Base-by-base conservation (phyloP, 805 yeast genomes). In the Groenewaldozyma tartarivorans region DNA sequence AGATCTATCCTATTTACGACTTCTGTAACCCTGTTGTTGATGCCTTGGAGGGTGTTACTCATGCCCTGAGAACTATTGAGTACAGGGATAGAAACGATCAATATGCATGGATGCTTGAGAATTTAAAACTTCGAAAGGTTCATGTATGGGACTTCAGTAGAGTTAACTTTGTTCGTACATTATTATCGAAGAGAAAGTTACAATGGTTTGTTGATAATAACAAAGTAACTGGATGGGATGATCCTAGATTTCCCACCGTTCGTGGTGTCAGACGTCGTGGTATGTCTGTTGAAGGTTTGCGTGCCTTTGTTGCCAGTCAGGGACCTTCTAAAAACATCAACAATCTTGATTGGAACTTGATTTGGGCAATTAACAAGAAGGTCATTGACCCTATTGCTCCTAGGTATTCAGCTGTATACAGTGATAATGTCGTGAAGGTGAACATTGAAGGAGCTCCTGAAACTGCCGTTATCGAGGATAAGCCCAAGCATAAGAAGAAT, bases 201-300 rank as follows among this genome's bases (percentile, higher is more conserved):
- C 98, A 94, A 70, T 92, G 98, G 98, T 87, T 92, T 66, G 98
- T 92, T 48, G 97, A 92, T 70, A 81, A 85, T 63, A 69, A 75
- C 33, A 71, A 81, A 54, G 99, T 92, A 44, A 56, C 74, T 19
- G 87, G 86, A 68, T 92, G 99, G 99, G 96, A 92, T 59, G 99
- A 92, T 64, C 98, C 99, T 54, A 77, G 99, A 64, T 92, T 92
- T 86, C 99, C 99, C 53, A 92, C 99, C 36, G 95, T 92, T 31
- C 81, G 97, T 66, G 99, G 99, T 71, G 96, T 90, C 40, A 85
- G 96, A 72, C 81, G 98, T 74, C 83, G 99, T 71, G 99, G 99
- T 71, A 92, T 92, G 99, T 79, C 96, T 31, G 94, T 92, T 48
- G 96, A 92, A 69, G 99, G 97, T 51, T 77, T 92, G 63, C 78